Evolutionary conservation across 768 basidiomycete species (phyloP).

Genomic region (Naganishia onofrii): DNA sequence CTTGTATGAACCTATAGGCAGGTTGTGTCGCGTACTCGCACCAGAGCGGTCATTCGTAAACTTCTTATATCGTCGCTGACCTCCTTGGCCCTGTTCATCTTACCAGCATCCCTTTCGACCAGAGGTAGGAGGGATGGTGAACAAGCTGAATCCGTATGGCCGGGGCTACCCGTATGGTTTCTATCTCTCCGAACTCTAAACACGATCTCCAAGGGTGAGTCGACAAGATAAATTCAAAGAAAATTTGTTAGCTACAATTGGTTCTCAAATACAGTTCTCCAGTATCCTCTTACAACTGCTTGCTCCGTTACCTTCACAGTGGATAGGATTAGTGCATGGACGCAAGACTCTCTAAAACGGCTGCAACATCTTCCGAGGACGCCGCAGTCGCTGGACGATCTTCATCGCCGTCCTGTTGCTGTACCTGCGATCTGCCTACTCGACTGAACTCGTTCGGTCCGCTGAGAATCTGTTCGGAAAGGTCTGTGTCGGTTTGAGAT

Average conservation of each 20-base stretch:
- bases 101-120: conserved; percentile 27
- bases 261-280: background rate
- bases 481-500: conserved; percentile 30
- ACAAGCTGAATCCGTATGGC: conserved; percentile 30
- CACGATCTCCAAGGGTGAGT: background rate
- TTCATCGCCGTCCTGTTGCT: conserved; percentile 5
- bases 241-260: background rate
- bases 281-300: background rate
- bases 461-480: conserved; percentile 21
- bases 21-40: background rate
- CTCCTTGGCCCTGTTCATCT: background rate
- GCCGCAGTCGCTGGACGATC: conserved; percentile 14
- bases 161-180: conserved; percentile 22
- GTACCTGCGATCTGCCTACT: conserved; percentile 14
- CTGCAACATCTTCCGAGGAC: conserved; percentile 36
- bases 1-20: background rate
- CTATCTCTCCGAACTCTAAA: conserved; percentile 11
- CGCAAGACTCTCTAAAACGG: conserved; percentile 41
- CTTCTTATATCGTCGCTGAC: background rate
- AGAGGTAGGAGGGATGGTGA: conserved; percentile 28
- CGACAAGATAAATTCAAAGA: background rate
- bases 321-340: conserved; percentile 36
- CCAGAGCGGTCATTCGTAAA: background rate
- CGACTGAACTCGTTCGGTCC: conserved; percentile 30
- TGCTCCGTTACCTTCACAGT: background rate